Evolutionary conservation across 768 basidiomycete genomes (phyloP).

Genomic region (Russula sp.): DNA sequence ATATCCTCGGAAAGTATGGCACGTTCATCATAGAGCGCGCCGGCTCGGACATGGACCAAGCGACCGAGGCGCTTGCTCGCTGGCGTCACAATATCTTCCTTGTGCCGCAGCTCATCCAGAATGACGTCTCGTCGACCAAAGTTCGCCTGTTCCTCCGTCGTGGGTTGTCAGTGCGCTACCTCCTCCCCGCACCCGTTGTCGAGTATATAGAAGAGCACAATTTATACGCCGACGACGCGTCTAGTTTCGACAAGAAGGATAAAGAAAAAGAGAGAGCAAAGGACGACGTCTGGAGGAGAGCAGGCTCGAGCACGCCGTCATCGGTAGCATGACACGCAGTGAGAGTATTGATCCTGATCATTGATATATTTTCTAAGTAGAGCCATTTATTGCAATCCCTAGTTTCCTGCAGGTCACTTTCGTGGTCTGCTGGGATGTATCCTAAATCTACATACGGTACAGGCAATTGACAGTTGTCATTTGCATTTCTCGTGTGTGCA

Average conservation of each 20-base stretch:
- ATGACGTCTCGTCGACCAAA: constrained; percentile 95
- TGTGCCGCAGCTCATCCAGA: constrained; percentile 91
- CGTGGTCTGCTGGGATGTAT: not conserved
- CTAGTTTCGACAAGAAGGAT: constrained; percentile 32
- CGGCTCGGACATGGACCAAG: constrained; percentile 49
- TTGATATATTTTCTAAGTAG: constrained; percentile 1
- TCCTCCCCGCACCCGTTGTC: constrained; percentile 85
- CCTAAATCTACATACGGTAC: constrained; percentile 1
- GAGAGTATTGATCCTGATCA: not conserved
- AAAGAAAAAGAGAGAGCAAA: constrained; percentile 26
- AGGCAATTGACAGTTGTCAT: not conserved
- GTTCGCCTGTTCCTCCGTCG: constrained; percentile 72
- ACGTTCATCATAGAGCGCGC: constrained; percentile 93
- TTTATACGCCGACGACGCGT: constrained; percentile 60
- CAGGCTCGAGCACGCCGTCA: constrained; percentile 10
- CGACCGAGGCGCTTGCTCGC: constrained; percentile 23
- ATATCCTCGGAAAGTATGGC: constrained; percentile 93
- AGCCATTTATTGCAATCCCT: not conserved
- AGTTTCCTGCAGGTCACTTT: not conserved
- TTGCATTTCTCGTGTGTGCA: not conserved
- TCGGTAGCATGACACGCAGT: not conserved
- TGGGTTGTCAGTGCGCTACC: constrained; percentile 79
- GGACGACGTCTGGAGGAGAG: constrained; percentile 6
- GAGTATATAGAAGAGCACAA: constrained; percentile 89
- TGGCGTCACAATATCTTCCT: constrained; percentile 43